Conservation (phyloP, 352 stramenopile genomes). For the Pythium utonaiense region DNA sequence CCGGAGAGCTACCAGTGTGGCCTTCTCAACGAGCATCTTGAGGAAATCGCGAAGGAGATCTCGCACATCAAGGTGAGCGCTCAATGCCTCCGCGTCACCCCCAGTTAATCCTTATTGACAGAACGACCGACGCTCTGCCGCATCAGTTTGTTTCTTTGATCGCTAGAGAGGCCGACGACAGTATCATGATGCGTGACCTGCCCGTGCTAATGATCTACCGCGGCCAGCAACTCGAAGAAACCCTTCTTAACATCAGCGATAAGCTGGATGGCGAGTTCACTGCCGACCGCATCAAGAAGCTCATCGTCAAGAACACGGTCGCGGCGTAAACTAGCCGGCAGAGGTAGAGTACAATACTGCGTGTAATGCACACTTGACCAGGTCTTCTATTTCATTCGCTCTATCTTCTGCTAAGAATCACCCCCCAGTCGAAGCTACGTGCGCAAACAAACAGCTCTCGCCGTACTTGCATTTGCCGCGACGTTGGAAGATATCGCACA, state of each 20-base stretch:
- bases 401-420: not conserved
- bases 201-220: conserved; percentile 67
- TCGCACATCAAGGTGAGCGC: conserved; percentile 58
- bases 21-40: conserved; percentile 66
- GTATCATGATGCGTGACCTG: conserved; percentile 61
- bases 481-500: conserved; percentile 50
- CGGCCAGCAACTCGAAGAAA: conserved; percentile 47
- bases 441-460: conserved; percentile 70
- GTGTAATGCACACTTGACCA: too few relatives aligned
- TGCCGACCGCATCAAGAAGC: conserved; percentile 28
- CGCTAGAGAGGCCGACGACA: conserved; percentile 61
- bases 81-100: not conserved
- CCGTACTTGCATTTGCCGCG: conserved; percentile 61
- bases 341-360: not conserved
- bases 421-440: conserved; percentile 22
- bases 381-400: not conserved
- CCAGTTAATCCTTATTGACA: too few relatives aligned
- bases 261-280: conserved; percentile 69
- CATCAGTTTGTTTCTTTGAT: conserved; percentile 57
- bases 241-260: conserved; percentile 49
- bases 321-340: not conserved
- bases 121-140: not conserved
- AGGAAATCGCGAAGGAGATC: conserved; percentile 47
- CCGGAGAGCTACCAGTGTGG: conserved; percentile 69
- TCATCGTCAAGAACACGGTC: conserved; percentile 1